phyloP scores from a whole-genome alignment of 2,329 filamentous ascomycete genomes.

The Stemphylium beticola region DNA sequence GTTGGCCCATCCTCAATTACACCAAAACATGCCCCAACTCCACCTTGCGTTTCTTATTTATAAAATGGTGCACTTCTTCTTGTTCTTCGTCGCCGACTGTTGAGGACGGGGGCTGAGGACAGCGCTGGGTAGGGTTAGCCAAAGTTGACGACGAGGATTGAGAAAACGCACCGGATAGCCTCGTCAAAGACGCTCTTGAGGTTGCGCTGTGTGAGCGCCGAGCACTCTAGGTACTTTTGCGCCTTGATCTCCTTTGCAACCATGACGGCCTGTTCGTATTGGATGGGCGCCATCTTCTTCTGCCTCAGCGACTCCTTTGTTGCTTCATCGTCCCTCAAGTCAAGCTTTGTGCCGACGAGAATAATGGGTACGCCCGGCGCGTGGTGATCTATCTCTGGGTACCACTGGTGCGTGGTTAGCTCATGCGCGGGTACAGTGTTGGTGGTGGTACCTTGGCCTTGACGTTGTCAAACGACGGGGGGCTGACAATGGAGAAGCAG shows the following conservation, averaged over 20 bases:
- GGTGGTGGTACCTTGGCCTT: conserved; percentile 81
- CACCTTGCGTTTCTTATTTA: conserved; percentile 18
- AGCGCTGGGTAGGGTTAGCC: conserved; percentile 41
- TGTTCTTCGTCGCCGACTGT: conserved; percentile 33
- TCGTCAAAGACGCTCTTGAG: conserved; percentile 99
- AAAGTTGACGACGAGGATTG: neutral
- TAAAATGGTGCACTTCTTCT: conserved; percentile 37
- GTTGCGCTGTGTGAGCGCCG: conserved; percentile 93
- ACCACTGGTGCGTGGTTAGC: conserved; percentile 70
- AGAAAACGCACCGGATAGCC: conserved; percentile 80
- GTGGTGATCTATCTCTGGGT: conserved; percentile 96
- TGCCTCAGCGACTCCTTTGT: conserved; percentile 82
- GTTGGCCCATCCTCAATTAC: conserved; percentile 24
- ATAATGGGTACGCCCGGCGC: conserved; percentile 96
- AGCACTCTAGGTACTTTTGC: conserved; percentile 98
- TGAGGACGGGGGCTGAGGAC: conserved; percentile 51
- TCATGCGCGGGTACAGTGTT: neutral
- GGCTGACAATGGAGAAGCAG: conserved; percentile 98
- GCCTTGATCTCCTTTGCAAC: conserved; percentile 94
- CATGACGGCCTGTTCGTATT: conserved; percentile 87
- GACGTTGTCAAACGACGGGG: conserved; percentile 98
- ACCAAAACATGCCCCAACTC: conserved; percentile 20
- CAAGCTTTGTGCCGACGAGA: conserved; percentile 94
- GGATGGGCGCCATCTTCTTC: conserved; percentile 97
- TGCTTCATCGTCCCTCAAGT: conserved; percentile 85